Conservation (phyloP, 1,284 basidiomycete species). For the Moesziomyces parantarcticus region DNA sequence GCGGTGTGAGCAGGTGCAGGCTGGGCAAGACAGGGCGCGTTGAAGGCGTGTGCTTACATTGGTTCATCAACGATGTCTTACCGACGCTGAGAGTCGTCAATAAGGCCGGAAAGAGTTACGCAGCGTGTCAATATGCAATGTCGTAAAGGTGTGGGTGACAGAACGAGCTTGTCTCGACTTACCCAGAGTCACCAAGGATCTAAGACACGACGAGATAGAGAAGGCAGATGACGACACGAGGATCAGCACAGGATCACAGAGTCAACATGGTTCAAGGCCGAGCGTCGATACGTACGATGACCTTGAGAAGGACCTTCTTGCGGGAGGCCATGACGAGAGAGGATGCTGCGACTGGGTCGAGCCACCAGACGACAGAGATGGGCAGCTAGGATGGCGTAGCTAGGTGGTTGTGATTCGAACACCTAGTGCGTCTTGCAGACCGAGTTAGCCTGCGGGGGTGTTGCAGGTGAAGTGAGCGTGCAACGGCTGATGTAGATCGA, state of each 20-base stretch:
- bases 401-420: too few species aligned
- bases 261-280: background rate
- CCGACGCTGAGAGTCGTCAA: constrained; percentile 75
- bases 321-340: constrained; percentile 71
- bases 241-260: constrained; percentile 1
- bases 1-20: background rate
- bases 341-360: background rate
- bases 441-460: background rate
- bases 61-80: constrained; percentile 99
- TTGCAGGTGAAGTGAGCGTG: background rate
- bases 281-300: constrained; percentile 54
- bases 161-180: background rate
- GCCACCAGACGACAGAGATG: background rate
- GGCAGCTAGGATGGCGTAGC: background rate
- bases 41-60: constrained; percentile 71
- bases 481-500: background rate
- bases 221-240: background rate
- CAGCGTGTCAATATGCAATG: background rate
- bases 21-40: background rate
- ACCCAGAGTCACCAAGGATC: constrained; percentile 65
- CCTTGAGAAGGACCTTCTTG: constrained; percentile 87
- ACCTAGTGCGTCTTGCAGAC: too few species aligned
- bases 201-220: background rate
- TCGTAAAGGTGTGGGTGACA: too few species aligned
- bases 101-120: background rate